Evolutionary conservation across 176 grass and related monocot genomes (phyloP).

Genomic region (Cenchrus americanus): DNA sequence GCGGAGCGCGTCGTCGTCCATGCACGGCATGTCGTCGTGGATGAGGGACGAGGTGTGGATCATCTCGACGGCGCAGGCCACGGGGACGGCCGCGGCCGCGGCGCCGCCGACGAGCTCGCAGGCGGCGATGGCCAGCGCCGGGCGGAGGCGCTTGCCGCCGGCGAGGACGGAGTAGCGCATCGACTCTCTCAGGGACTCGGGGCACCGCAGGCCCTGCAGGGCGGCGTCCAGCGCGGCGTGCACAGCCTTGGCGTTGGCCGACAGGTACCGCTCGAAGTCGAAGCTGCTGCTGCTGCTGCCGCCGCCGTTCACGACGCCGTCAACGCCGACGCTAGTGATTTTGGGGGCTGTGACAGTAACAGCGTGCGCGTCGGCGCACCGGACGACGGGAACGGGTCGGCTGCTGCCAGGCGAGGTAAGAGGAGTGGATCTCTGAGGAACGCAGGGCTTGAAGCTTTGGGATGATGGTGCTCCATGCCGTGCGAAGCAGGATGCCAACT

Average conservation of each 20-base stretch:
- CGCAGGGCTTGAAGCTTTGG: background rate
- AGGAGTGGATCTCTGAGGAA: background rate
- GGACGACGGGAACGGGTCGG: background rate
- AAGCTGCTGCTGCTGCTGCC: background rate
- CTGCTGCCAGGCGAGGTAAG: no score
- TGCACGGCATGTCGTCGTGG: slow-evolving; percentile 74
- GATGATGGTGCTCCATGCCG: background rate
- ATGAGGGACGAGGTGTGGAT: slow-evolving; percentile 58
- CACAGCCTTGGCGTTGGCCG: slow-evolving; percentile 29
- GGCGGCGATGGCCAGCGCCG: slow-evolving; percentile 48
- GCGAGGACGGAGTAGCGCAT: slow-evolving; percentile 70
- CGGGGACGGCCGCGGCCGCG: slow-evolving; percentile 17
- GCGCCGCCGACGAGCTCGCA: slow-evolving; percentile 61
- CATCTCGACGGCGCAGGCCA: slow-evolving; percentile 66
- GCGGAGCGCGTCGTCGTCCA: slow-evolving; percentile 63
- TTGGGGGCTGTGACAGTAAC: background rate
- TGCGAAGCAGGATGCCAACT: slow-evolving; percentile 21
- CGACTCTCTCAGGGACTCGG: slow-evolving; percentile 25
- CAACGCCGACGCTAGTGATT: background rate
- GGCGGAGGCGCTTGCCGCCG: slow-evolving; percentile 64
- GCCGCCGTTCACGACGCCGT: no score
- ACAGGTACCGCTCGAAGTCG: slow-evolving; percentile 50
- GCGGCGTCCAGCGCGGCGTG: slow-evolving; percentile 52
- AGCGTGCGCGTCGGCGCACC: background rate
- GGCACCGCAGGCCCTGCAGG: background rate